Conservation (phyloP, 441 rosid species). For the Adansonia gregorii region DNA sequence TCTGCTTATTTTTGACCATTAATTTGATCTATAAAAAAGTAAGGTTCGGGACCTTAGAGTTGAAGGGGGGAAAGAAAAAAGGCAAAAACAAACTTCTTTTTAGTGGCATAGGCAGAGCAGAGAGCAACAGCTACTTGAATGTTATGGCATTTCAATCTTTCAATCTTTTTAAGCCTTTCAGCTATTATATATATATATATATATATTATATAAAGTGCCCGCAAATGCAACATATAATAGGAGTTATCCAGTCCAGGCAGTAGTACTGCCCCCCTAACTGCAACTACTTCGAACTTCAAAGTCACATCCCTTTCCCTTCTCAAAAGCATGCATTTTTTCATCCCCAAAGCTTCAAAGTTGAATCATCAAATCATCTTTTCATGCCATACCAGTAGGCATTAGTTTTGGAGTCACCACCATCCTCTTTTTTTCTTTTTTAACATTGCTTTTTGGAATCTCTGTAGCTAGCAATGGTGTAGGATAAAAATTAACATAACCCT, state of each 20-base stretch:
- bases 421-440: not conserved
- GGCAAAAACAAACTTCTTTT: not conserved
- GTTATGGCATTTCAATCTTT: slow-evolving; percentile 29
- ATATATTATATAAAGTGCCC: too few species aligned
- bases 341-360: slow-evolving; percentile 17
- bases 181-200: too few species aligned
- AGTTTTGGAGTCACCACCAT: not conserved
- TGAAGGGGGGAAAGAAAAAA: slow-evolving; percentile 2
- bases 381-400: not conserved
- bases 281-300: not conserved
- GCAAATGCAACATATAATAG: too few species aligned
- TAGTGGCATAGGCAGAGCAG: not conserved
- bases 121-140: slow-evolving; percentile 1
- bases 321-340: slow-evolving; percentile 4
- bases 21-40: not conserved
- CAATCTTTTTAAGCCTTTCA: slow-evolving; percentile 24
- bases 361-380: slow-evolving; percentile 21
- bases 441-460: not conserved
- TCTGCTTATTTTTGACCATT: slow-evolving; percentile 7
- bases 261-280: not conserved
- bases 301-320: not conserved
- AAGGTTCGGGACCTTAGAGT: not conserved
- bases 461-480: not conserved
- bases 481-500: not conserved
- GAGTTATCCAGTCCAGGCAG: not conserved